Conservation (phyloP, 306 rosid species). For the Malus sieversii region DNA sequence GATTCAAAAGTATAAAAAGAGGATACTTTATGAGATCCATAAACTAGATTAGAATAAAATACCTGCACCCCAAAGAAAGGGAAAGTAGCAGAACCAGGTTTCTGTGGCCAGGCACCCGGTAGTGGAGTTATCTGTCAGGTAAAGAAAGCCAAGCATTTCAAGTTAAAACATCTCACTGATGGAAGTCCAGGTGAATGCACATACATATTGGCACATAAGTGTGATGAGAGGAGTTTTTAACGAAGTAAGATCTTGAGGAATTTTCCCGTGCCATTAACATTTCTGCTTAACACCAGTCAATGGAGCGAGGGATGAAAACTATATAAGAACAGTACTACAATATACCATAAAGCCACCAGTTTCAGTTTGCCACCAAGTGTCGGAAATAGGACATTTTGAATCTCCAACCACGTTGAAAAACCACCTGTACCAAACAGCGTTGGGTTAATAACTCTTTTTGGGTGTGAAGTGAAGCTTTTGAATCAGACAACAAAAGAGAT, state of each 20-base stretch:
- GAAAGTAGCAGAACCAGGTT: constrained; percentile 97
- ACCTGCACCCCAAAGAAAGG: constrained; percentile 99
- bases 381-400: constrained; percentile 94
- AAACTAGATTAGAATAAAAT: constrained; percentile 9
- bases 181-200: neutral
- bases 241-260: neutral
- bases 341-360: constrained; percentile 98
- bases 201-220: neutral
- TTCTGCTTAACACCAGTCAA: neutral
- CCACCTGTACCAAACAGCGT: constrained; percentile 60
- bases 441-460: neutral
- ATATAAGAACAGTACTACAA: constrained; percentile 18
- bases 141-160: constrained; percentile 9
- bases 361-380: constrained; percentile 99
- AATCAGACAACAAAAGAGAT: constrained; percentile 1
- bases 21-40: constrained; percentile 12
- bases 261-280: neutral
- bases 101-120: constrained; percentile 98
- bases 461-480: neutral
- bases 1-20: neutral
- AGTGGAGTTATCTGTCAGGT: constrained; percentile 81
- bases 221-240: neutral
- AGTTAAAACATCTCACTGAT: neutral
- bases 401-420: constrained; percentile 86
- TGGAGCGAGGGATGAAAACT: constrained; percentile 12